Base-by-base conservation (phyloP, 495 filamentous ascomycete genomes). In the Trichoderma virens region DNA sequence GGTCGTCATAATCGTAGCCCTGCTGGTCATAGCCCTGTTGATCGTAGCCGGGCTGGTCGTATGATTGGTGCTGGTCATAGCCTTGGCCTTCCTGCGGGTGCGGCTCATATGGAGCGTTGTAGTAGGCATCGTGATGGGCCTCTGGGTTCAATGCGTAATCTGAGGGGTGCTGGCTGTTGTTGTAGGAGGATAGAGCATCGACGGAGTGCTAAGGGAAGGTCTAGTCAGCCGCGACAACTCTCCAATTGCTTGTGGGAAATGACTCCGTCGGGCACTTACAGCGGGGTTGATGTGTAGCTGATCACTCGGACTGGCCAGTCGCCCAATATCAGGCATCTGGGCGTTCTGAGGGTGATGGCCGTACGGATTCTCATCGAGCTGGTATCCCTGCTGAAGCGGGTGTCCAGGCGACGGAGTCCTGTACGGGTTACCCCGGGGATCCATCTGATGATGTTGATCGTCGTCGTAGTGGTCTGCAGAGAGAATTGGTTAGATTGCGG, bases 121-220 rank as follows among this genome's bases (percentile, higher is more conserved):
- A 94, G 76, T 96, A 95, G 51, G 87, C 83, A 74, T 96, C 90
- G 69, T 93, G 90, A 68, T 95, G 91, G 43, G 85, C 86, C 72
- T 92, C 85, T 14, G 93, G 92, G 64, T 90, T 85, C 39, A 97
- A 74, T 6, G 85, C 76, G 72, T 93, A 95, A 30, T 91, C 89
- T 64, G 73, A 79, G 68, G 60, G 78, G 78, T 69, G 79, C 30
- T 87, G 85, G 69, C 87, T 90, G 63, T 85, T 86, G 66, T 87
- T 84, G 68, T 87, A 93, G 20, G 88, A 87, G 67, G 82, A 83
- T 18, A 87, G 76, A 69, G 89, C 88, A 71, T 92, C 90, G 1
- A 93, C 88, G 1, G 92, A 96, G 77, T 93, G 93, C 85, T 81
- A 45, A 63, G 3, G 16, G n/a, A 47, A 7, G 7, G 9, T n/a